Evolutionary conservation across 768 basidiomycete species (phyloP).

Genomic region (Jaapia argillacea): DNA sequence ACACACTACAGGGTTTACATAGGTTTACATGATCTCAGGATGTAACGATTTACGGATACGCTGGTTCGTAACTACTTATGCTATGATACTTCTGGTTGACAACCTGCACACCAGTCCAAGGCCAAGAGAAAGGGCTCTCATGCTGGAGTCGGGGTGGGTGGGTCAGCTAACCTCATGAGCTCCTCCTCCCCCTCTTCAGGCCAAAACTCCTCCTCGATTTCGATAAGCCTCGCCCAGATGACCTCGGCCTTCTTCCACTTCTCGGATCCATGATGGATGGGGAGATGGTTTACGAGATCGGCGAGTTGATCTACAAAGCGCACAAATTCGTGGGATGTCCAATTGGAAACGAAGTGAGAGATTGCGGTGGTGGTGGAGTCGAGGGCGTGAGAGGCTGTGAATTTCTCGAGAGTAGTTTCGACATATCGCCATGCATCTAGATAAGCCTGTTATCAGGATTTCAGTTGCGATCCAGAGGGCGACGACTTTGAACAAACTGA

Average conservation of each 20-base stretch:
- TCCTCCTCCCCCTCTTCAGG: slow-evolving; percentile 29
- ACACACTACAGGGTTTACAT: too few species aligned
- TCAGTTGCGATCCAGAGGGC: not conserved
- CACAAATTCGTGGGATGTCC: slow-evolving; percentile 46
- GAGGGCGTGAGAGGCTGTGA: slow-evolving; percentile 1
- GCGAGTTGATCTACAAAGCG: slow-evolving; percentile 42
- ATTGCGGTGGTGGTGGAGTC: slow-evolving; percentile 20
- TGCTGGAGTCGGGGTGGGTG: too few species aligned
- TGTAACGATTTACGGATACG: too few species aligned
- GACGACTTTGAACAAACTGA: slow-evolving; percentile 15
- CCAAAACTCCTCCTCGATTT: slow-evolving; percentile 56
- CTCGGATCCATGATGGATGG: slow-evolving; percentile 24
- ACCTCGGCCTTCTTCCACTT: slow-evolving; percentile 31
- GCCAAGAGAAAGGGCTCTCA: too few species aligned
- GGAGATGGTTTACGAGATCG: slow-evolving; percentile 33
- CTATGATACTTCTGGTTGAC: too few species aligned
- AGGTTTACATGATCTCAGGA: too few species aligned
- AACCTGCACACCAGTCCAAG: too few species aligned
- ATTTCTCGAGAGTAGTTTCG: slow-evolving; percentile 6
- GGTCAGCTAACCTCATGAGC: not conserved
- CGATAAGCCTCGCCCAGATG: slow-evolving; percentile 48
- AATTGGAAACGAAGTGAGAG: slow-evolving; percentile 45
- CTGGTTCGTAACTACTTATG: too few species aligned
- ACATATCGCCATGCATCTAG: slow-evolving; percentile 59
- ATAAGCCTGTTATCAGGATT: slow-evolving; percentile 39